Base-by-base conservation (phyloP, 1,139 yeast genomes). In the Lodderomyces metapsilosis region DNA sequence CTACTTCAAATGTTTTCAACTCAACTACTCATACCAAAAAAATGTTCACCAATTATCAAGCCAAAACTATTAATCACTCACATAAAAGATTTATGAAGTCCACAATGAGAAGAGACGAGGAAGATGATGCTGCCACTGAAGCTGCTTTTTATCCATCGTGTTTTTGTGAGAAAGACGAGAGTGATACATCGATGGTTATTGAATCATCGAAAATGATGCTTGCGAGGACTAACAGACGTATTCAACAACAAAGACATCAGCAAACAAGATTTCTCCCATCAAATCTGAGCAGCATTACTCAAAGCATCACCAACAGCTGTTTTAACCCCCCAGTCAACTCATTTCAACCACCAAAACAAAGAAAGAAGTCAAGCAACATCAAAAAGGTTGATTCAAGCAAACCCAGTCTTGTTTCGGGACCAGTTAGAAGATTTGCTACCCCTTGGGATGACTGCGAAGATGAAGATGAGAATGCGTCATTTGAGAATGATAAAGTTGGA, bases 381-480 rank as follows among this genome's bases (percentile, higher is more conserved):
- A n/a, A 24, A 6, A 7, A 6, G 9, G 27, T 7, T 24, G 27
- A 11, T 4, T 24, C 12, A 6, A 4, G 5, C 27, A 24, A 6
- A 11, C 31, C 31, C 12, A 27, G 31, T 13, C 16, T 27, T 12
- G 31, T 13, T 18, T 15, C 32, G 12, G 8, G 11, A 28, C n/a
- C 32, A 15, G 32, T 15, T 4, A 4, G n/a, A 28, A 4, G n/a
- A 28, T 15, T 28, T 28, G 32, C 32, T 8, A 28, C 32, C 11
- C 32, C 32, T 6, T 28, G 32, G 32, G 32, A 28, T 15, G 32
- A 28, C 11, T 28, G 18, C n/a, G 32, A 28, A 5, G 18, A 28
- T 15, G 32, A 28, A 5, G 32, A 5, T 7, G 17, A 15, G 15
- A 10, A 4, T 28, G 18, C 32, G 13, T n/a, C 18, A 15, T 4